Base-by-base conservation (phyloP, 2,329 filamentous ascomycete species). In the Fusarium incarnatum region DNA sequence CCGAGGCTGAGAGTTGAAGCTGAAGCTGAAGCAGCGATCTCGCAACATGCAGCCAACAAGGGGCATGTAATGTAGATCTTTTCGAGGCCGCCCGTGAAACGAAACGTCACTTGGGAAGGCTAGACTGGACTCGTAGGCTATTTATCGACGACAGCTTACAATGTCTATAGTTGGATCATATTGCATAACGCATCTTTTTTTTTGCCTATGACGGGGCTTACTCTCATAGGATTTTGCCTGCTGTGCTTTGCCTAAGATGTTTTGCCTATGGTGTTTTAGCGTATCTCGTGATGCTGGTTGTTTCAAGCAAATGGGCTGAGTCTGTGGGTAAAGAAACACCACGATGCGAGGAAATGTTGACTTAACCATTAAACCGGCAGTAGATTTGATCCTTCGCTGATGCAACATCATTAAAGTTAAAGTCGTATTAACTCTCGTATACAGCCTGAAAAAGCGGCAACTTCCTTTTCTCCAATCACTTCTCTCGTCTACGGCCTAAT, bases 21-120 rank as follows among this genome's bases (percentile, higher is more conserved):
- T 53, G 49, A 53, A 42, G 49, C 60, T 65, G 56, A 66, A 67
- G 62, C 63, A 67, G 62, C 48, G 55, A 66, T 66, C 61, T 65
- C 55, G 56, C 54, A 50, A 42, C 22, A 46, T 23, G 22, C 23
- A 32, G 30, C 61, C 46, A 64, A 64, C 30, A 41, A 47, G 13
- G 40, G 60, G 25, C 32, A 46, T 41, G 37, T 22, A 8, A 18
- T 50, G 67, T 20, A 27, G 67, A 70, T 70, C 67, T 27, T 55
- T 18, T 22, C n/a, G 54, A 59, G 34, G 45, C 46, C 37, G 60
- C 18, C 34, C 18, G 54, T n/a, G 37, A 61, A 40, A 45, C 34
- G n/a, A 53, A 44, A 54, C 48, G 41, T 45, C 47, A 52, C 22
- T 20, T 18, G 28, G 30, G n/a, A 52, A 42, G 5, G 5, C 10